These are phyloP conservation scores for Aciculosporium take DNA, from an alignment of 2,329 filamentous ascomycete species.

Conservation along the genomic window DNA sequence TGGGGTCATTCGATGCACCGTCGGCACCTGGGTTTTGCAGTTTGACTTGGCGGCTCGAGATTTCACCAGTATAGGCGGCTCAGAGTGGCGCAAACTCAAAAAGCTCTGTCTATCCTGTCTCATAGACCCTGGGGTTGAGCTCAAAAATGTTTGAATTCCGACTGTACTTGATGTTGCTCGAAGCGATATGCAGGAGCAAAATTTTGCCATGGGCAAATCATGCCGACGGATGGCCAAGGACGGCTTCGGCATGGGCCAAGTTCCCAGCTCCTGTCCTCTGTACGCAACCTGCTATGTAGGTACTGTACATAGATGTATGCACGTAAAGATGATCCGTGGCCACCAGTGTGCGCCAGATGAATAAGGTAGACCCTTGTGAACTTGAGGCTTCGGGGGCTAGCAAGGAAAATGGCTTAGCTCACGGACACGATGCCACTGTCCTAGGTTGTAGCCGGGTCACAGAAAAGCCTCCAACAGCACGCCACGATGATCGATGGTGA, in stretches of 20 bases:
- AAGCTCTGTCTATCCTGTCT: background rate
- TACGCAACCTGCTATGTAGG: too few relatives aligned
- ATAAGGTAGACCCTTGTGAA: background rate
- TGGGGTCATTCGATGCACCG: too few relatives aligned
- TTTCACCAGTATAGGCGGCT: background rate
- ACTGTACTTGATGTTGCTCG: too few relatives aligned
- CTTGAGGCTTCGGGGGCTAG: constrained; percentile 6
- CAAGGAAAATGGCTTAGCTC: background rate
- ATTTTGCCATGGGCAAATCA: too few relatives aligned
- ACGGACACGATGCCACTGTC: background rate
- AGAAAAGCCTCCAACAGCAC: background rate
- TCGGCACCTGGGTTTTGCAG: background rate
- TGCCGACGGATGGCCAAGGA: too few relatives aligned
- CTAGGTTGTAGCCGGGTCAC: background rate
- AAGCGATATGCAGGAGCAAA: too few relatives aligned
- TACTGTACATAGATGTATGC: too few relatives aligned
- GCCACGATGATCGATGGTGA: constrained; percentile 2
- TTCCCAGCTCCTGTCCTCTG: too few relatives aligned
- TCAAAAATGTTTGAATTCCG: too few relatives aligned
- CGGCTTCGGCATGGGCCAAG: too few relatives aligned
- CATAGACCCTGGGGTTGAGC: background rate
- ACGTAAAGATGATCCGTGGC: too few relatives aligned
- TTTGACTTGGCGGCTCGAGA: background rate
- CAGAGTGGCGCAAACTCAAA: constrained; percentile 5
- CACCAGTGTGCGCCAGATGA: background rate